Evolutionary conservation across 768 basidiomycete species (phyloP), one percentile per base, ranked within the genome.

Genomic region (Melanogaster broomeanus): DNA sequence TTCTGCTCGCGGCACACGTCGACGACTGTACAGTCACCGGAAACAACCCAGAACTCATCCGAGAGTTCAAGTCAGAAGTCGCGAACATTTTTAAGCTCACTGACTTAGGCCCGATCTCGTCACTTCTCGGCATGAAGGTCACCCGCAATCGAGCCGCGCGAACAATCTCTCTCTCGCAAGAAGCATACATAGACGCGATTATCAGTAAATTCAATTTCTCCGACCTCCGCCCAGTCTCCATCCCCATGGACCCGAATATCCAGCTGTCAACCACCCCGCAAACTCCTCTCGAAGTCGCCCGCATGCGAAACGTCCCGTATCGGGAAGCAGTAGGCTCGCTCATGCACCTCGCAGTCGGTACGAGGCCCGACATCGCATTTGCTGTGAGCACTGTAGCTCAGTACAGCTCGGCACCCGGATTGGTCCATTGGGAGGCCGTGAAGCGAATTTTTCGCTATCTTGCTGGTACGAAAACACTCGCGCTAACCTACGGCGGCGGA

Each of bases 361-460:
- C 68, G 6, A 47, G 58, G 2, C 67, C 67, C 4, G 66, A 72
- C 43, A 45, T 70, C 8, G 56, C 65, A 2, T 66, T 48, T 45
- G 55, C 66, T 11, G 52, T 65, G 7, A 50, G 53, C 2, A 28
- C 56, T 12, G 40, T 64, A 0, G 52, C 65, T 0, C 57, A 59
- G 9, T 72, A 65, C 64, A 56, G 49, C 41, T 35, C 39, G 16
- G 59, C 67, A 30, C 66, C 69, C 31, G 68, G 67, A 0, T 19
- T 39, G 8, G 28, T 18, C 0, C 76, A 77, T 56, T 74, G 72
- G 74, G 58, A 64, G 21, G 70, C 70, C 6, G 65, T 70, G 22
- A 71, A 73, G 43, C 68, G 67, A 42, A 40, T 76, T 42, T 58
- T 73, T 19, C 48, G 61, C 15, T 75, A 74, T 51, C 55, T 76